Conservation (phyloP, 2,329 filamentous ascomycete genomes). For the Plenodomus tracheiphilus region DNA sequence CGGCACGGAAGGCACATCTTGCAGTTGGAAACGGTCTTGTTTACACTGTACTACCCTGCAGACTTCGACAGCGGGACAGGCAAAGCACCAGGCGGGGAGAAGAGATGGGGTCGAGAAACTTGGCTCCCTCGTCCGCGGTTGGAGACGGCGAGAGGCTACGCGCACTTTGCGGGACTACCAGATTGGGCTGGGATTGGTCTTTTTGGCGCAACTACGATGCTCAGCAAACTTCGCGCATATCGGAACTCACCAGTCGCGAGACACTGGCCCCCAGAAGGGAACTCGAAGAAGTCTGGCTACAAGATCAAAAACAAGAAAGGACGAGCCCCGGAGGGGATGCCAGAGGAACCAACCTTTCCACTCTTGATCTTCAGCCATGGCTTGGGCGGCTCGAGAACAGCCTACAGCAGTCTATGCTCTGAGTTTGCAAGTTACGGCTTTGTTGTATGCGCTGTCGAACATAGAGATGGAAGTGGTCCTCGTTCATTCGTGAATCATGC, state of each 20-base stretch:
- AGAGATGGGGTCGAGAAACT: slow-evolving; percentile 57
- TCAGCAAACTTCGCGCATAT: slow-evolving; percentile 67
- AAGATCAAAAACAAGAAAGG: slow-evolving; percentile 50
- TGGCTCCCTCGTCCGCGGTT: slow-evolving; percentile 65
- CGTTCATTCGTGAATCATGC: slow-evolving; percentile 64
- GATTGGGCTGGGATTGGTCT: slow-evolving; percentile 53
- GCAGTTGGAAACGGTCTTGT: slow-evolving; percentile 62
- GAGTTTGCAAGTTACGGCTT: slow-evolving; percentile 70
- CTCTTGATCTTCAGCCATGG: slow-evolving; percentile 70
- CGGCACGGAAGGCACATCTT: slow-evolving; percentile 53
- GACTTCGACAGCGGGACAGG: slow-evolving; percentile 49
- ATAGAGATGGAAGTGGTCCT: slow-evolving; percentile 66
- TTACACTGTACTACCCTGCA: slow-evolving; percentile 68
- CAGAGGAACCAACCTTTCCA: slow-evolving; percentile 57
- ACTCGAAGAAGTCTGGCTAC: slow-evolving; percentile 42
- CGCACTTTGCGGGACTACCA: slow-evolving; percentile 61
- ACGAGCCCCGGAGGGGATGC: slow-evolving; percentile 38
- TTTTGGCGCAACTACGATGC: slow-evolving; percentile 62
- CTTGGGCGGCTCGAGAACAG: slow-evolving; percentile 64
- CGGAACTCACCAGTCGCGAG: slow-evolving; percentile 62
- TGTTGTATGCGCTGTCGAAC: slow-evolving; percentile 66
- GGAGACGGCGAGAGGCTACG: slow-evolving; percentile 63
- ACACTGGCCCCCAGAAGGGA: slow-evolving; percentile 56
- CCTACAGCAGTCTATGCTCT: slow-evolving; percentile 65
- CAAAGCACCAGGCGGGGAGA: slow-evolving; percentile 45